Percentiles rank a stretch among this genome's conserved stretches.
Evolutionary conservation across 2,329 filamentous ascomycete species (phyloP).

Genomic region (Lomentospora prolificans): DNA sequence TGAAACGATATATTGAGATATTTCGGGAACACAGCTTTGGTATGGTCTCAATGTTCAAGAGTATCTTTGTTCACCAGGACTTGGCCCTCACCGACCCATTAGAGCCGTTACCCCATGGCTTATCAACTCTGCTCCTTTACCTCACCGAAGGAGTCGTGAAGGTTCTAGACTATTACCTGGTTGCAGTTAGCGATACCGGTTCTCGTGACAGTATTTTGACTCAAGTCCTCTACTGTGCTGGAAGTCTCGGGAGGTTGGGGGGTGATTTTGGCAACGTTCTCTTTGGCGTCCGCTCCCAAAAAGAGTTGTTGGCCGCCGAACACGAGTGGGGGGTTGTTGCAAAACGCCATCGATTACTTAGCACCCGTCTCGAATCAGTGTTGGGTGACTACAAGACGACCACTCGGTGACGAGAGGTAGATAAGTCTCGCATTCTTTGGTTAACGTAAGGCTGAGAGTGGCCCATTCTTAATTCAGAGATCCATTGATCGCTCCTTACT

Average conservation of each 20-base stretch:
- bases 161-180: constrained; percentile 66
- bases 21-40: constrained; percentile 96
- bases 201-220: constrained; percentile 81
- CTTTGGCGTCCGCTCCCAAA: constrained; percentile 34
- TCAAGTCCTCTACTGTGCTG: constrained; percentile 86
- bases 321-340: constrained; percentile 83
- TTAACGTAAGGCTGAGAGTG: too few relatives aligned
- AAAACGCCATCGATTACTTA: constrained; percentile 75
- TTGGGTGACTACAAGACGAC: constrained; percentile 41
- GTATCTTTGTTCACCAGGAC: constrained; percentile 57
- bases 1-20: constrained; percentile 94
- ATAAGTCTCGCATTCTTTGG: too few relatives aligned
- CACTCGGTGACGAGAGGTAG: not conserved
- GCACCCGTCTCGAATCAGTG: constrained; percentile 65
- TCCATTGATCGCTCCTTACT: too few relatives aligned
- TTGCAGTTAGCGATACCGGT: constrained; percentile 68
- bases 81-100: constrained; percentile 22
- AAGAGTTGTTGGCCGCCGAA: constrained; percentile 18
- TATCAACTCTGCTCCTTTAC: constrained; percentile 77
- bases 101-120: constrained; percentile 59
- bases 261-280: constrained; percentile 89
- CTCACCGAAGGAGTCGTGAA: constrained; percentile 72
- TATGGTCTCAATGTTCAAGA: constrained; percentile 89
- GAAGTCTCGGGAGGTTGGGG: constrained; percentile 78
- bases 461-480: too few relatives aligned